Percentiles rank a stretch among this genome's conserved stretches.
Evolutionary conservation across 768 basidiomycete species (phyloP).

Genomic region (Lentinula edodes): DNA sequence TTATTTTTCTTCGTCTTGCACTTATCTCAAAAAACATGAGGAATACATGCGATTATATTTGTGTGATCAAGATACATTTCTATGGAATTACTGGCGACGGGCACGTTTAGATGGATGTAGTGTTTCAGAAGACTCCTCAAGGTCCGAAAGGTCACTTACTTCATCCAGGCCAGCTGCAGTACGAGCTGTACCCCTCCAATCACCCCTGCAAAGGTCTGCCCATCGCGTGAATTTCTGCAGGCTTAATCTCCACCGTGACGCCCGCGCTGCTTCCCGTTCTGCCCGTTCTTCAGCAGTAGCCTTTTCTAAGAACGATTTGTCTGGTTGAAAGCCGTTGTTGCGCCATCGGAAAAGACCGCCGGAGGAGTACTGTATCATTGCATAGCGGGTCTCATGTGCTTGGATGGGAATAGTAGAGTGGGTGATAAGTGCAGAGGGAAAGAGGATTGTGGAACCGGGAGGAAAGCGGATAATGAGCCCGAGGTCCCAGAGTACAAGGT

Average conservation of each 20-base stretch:
- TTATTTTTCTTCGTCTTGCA: too few species aligned
- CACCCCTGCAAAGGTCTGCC: background rate
- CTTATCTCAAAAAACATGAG: too few species aligned
- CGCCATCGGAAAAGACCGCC: slow-evolving; percentile 19
- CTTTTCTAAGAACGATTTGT: background rate
- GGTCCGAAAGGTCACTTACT: too few species aligned
- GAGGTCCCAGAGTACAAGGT: too few species aligned
- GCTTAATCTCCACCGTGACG: background rate
- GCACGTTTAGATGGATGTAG: too few species aligned
- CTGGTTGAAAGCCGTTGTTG: slow-evolving; percentile 9
- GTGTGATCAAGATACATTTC: too few species aligned
- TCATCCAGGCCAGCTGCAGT: too few species aligned
- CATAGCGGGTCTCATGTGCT: background rate
- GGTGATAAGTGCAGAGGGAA: slow-evolving; percentile 14
- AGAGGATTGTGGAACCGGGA: slow-evolving; percentile 1
- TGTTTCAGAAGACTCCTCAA: too few species aligned
- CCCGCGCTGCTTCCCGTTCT: background rate
- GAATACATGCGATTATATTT: too few species aligned
- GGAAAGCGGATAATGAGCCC: too few species aligned
- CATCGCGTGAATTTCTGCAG: background rate
- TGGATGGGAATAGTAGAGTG: slow-evolving; percentile 10
- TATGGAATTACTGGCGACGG: too few species aligned
- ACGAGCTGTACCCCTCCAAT: background rate
- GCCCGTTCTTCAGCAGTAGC: too few species aligned
- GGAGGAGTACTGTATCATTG: slow-evolving; percentile 17